These are phyloP conservation scores for Thielaviopsis euricoi DNA, from an alignment of 2,329 filamentous ascomycete genomes.

Conservation along the genomic window DNA sequence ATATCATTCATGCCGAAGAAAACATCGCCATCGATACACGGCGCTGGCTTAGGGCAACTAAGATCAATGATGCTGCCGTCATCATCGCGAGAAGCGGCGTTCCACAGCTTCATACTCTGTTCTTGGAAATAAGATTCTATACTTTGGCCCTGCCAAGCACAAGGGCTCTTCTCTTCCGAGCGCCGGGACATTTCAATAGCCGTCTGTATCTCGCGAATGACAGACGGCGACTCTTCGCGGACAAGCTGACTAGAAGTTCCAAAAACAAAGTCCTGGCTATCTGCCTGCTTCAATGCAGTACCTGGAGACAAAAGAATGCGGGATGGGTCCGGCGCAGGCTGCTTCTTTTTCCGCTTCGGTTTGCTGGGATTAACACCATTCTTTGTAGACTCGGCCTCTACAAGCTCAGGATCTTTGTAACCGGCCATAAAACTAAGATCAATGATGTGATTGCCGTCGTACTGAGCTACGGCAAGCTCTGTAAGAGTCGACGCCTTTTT, in stretches of 20 bases:
- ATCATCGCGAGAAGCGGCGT: conserved; percentile 48
- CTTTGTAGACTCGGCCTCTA: not conserved
- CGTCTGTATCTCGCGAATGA: conserved; percentile 43
- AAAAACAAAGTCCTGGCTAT: conserved; percentile 63
- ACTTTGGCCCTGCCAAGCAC: not conserved
- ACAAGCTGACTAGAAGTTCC: conserved; percentile 75
- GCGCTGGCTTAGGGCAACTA: conserved; percentile 18
- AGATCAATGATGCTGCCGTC: conserved; percentile 36
- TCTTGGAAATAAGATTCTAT: not conserved
- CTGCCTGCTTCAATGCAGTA: conserved; percentile 48
- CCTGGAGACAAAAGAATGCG: conserved; percentile 46
- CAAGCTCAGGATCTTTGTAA: conserved; percentile 9
- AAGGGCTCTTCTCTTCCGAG: not conserved
- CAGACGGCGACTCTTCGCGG: conserved; percentile 51
- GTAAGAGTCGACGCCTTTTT: conserved; percentile 9
- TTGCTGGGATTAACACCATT: conserved; percentile 15
- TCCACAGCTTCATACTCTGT: conserved; percentile 42
- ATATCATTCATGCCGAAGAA: not conserved
- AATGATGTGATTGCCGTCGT: conserved; percentile 6
- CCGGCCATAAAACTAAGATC: conserved; percentile 9
- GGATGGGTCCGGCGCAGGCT: conserved; percentile 16
- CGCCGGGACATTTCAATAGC: conserved; percentile 44
- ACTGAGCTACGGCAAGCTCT: conserved; percentile 10
- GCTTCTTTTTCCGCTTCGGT: conserved; percentile 20
- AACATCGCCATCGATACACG: not conserved